Percentiles rank a stretch among this genome's conserved stretches.
Evolutionary conservation across 2,329 filamentous ascomycete genomes (phyloP).

Genomic region (Calonectria montana): DNA sequence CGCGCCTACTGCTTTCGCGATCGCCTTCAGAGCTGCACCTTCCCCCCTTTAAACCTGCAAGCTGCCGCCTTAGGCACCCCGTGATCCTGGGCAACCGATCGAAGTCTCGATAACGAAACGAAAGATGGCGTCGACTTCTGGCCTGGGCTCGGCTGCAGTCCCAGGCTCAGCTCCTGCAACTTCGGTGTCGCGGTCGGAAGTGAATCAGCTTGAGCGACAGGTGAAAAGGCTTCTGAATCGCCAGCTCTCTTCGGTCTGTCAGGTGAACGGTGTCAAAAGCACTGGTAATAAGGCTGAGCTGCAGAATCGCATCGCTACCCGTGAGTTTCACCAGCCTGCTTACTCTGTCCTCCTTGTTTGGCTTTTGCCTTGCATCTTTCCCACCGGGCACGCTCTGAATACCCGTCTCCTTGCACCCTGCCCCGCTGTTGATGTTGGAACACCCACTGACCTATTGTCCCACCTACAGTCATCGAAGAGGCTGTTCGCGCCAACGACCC

Average conservation of each 20-base stretch:
- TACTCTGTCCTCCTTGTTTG: neutral
- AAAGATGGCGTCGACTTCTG: conserved; percentile 37
- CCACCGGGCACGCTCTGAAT: neutral
- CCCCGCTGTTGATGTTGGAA: neutral
- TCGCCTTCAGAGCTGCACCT: neutral
- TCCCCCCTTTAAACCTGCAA: neutral
- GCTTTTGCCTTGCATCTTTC: neutral
- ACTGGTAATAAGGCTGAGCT: conserved; percentile 88
- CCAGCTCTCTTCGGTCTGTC: conserved; percentile 82
- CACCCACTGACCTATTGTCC: conserved; percentile 8
- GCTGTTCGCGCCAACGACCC: conserved; percentile 51
- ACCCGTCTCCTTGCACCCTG: neutral
- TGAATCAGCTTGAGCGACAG: conserved; percentile 57
- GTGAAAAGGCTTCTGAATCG: conserved; percentile 63
- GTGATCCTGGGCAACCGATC: neutral
- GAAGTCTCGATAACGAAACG: conserved; percentile 7
- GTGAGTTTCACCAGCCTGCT: conserved; percentile 65
- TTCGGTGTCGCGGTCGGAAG: conserved; percentile 54
- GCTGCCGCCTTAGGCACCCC: conserved; percentile 11
- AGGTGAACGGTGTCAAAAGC: conserved; percentile 77
- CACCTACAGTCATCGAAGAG: conserved; percentile 55
- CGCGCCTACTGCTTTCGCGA: neutral
- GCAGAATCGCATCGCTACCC: conserved; percentile 79
- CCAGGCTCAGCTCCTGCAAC: conserved; percentile 32
- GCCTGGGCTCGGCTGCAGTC: conserved; percentile 34